Conservation (phyloP, 1,139 yeast genomes). For the Schwanniomyces etchellsii region DNA sequence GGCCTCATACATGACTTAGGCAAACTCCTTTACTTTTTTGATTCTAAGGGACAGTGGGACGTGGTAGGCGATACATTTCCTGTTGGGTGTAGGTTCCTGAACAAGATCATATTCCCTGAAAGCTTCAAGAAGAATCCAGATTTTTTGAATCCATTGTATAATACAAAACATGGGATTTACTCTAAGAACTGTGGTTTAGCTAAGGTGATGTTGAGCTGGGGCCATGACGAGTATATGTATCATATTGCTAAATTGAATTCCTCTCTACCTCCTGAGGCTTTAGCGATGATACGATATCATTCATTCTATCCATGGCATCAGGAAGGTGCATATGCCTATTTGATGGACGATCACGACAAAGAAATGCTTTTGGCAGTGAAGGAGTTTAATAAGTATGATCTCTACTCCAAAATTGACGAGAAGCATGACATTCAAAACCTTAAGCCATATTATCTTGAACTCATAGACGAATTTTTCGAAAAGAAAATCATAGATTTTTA, state of each 20-base stretch:
- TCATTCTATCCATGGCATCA: conserved; percentile 77
- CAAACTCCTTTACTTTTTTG: conserved; percentile 61
- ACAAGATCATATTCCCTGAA: conserved; percentile 55
- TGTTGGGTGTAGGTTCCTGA: conserved; percentile 63
- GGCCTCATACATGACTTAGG: conserved; percentile 72
- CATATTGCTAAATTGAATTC: conserved; percentile 64
- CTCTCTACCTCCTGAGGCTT: conserved; percentile 56
- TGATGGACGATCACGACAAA: conserved; percentile 62
- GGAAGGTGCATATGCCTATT: conserved; percentile 57
- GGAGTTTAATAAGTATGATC: conserved; percentile 63
- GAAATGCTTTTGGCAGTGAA: conserved; percentile 60
- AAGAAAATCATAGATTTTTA: conserved; percentile 50
- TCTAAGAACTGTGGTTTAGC: conserved; percentile 62
- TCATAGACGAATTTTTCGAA: conserved; percentile 68
- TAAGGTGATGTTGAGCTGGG: conserved; percentile 73
- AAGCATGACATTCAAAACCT: conserved; percentile 43
- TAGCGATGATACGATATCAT: conserved; percentile 73
- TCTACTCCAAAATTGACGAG: conserved; percentile 58
- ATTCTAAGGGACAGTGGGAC: conserved; percentile 74
- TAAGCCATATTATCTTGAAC: conserved; percentile 52
- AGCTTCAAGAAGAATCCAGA: conserved; percentile 60
- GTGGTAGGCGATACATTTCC: conserved; percentile 82
- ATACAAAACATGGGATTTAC: conserved; percentile 63
- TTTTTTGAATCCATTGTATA: conserved; percentile 56
- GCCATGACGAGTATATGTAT: conserved; percentile 76